Conservation (phyloP, 1,284 basidiomycete genomes). For the Moesziomyces globuligerus region DNA sequence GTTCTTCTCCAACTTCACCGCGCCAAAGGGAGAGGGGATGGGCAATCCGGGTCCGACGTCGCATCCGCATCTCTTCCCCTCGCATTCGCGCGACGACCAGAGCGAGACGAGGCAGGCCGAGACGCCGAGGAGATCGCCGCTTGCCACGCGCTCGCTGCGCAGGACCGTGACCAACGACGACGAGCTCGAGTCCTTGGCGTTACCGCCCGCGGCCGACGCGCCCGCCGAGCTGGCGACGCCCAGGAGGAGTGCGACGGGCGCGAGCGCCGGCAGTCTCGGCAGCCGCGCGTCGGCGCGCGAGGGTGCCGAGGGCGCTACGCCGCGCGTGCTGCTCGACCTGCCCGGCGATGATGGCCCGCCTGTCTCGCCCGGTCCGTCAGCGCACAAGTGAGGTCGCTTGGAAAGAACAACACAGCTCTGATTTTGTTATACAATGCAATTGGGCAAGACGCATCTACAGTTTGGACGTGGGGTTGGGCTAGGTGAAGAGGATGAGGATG, state of each 20-base stretch:
- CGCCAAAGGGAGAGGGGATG: constrained; percentile 51
- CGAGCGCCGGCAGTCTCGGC: not conserved
- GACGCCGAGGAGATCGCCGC: constrained; percentile 1
- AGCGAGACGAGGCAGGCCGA: not conserved
- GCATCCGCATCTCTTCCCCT: constrained; percentile 44
- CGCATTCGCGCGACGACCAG: constrained; percentile 1
- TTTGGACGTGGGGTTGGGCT: not conserved
- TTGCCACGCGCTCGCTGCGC: constrained; percentile 3
- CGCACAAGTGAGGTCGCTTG: not conserved
- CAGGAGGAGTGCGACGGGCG: not conserved
- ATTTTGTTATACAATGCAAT: too few relatives aligned
- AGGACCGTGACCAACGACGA: constrained; percentile 6
- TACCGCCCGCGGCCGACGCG: constrained; percentile 8
- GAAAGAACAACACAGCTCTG: not conserved
- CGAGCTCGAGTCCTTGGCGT: constrained; percentile 9
- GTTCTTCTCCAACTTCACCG: constrained; percentile 44
- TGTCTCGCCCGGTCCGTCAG: constrained; percentile 13
- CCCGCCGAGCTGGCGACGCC: not conserved
- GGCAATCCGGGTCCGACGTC: constrained; percentile 46
- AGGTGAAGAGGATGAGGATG: constrained; percentile 17
- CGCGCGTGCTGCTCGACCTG: constrained; percentile 21
- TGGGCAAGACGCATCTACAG: too few relatives aligned
- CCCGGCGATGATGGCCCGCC: constrained; percentile 17
- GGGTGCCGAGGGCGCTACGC: constrained; percentile 4
- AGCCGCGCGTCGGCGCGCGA: not conserved